phyloP scores from a whole-genome alignment of 495 filamentous ascomycete genomes.

The Penicillium atrosanguineum region DNA sequence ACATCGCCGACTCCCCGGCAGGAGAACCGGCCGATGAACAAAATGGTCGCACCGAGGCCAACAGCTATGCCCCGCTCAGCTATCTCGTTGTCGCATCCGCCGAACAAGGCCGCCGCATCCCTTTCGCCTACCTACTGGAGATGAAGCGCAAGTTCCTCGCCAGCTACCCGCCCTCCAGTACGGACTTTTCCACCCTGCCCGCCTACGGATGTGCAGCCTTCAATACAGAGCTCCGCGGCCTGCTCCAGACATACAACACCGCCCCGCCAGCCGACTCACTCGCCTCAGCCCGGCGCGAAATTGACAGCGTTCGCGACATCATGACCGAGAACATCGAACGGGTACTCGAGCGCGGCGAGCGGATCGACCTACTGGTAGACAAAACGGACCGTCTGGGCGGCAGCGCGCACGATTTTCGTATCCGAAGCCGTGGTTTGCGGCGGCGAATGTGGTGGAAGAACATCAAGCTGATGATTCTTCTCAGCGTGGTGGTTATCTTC shows the following conservation, averaged over 20 bases:
- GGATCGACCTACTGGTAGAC: conserved; percentile 92
- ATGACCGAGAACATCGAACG: conserved; percentile 99
- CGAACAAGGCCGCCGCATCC: conserved; percentile 77
- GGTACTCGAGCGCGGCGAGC: conserved; percentile 88
- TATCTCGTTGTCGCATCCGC: conserved; percentile 80
- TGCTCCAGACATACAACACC: conserved; percentile 85
- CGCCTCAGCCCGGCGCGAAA: conserved; percentile 76
- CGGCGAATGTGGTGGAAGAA: conserved; percentile 99
- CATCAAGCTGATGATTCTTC: conserved; percentile 82
- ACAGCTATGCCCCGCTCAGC: conserved; percentile 73
- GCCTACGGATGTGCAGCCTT: conserved; percentile 89
- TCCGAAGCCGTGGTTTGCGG: conserved; percentile 80
- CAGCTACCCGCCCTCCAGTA: conserved; percentile 63
- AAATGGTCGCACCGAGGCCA: conserved; percentile 32
- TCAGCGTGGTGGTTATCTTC: conserved; percentile 78
- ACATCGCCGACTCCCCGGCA: conserved; percentile 81
- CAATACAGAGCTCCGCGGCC: conserved; percentile 68
- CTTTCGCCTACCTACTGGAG: conserved; percentile 90
- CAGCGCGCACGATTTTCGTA: conserved; percentile 81
- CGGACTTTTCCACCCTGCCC: conserved; percentile 73
- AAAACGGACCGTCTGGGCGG: conserved; percentile 92
- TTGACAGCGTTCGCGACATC: conserved; percentile 89
- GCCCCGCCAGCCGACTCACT: conserved; percentile 82
- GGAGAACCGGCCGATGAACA: conserved; percentile 43
- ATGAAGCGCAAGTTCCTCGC: conserved; percentile 84